phyloP scores from a whole-genome alignment of 148 eudicot species.

The Cornus controversa region DNA sequence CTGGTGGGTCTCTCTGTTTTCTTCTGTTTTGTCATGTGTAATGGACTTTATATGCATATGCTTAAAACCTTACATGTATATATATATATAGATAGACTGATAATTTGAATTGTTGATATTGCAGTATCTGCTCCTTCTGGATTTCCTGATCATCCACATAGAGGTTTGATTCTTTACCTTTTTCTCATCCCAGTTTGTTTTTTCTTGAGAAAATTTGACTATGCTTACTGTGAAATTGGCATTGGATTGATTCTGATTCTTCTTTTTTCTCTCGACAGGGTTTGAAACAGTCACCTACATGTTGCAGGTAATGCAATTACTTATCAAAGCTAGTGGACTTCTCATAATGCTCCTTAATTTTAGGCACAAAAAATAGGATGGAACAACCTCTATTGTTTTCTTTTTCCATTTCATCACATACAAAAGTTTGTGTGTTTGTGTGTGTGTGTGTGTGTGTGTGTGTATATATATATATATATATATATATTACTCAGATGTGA shows the following conservation, averaged over 20 bases:
- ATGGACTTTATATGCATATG: neutral
- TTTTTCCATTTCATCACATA: too few relatives aligned
- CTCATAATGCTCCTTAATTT: neutral
- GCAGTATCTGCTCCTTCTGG: conserved; percentile 88
- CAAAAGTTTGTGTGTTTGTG: too few relatives aligned
- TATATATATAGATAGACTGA: too few relatives aligned
- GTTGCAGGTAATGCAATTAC: conserved; percentile 60
- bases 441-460: too few relatives aligned
- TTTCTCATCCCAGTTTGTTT: neutral
- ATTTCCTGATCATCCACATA: conserved; percentile 97
- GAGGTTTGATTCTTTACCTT: conserved; percentile 47
- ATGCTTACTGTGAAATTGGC: neutral
- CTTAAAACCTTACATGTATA: too few relatives aligned
- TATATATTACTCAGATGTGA: too few relatives aligned
- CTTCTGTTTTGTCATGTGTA: neutral
- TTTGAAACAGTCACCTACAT: conserved; percentile 94
- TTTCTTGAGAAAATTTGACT: neutral
- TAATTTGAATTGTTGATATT: neutral
- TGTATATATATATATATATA: too few relatives aligned
- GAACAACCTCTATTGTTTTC: too few relatives aligned
- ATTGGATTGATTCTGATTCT: neutral
- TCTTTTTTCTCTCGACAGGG: conserved; percentile 40
- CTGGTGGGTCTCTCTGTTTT: conserved; percentile 38
- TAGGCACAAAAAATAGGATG: neutral
- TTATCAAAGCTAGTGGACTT: neutral